These are phyloP conservation scores for Microsporum audouinii DNA, from an alignment of 2,329 filamentous ascomycete species.

Conservation along the genomic window DNA sequence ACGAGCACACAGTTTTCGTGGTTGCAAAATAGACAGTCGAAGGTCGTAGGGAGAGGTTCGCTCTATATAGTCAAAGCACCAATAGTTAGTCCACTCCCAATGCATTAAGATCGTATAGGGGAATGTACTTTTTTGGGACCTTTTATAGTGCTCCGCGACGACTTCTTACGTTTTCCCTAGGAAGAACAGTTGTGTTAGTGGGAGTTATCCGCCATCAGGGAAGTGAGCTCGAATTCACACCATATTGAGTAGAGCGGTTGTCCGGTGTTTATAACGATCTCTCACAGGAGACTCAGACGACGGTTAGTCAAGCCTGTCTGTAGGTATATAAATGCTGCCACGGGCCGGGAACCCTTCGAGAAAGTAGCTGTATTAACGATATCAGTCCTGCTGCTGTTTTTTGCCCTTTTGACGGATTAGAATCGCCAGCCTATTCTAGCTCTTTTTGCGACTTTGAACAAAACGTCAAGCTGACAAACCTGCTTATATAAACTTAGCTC, in stretches of 20 bases:
- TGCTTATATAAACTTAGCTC: not conserved
- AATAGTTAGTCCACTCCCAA: not conserved
- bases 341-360: not conserved
- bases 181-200: not conserved
- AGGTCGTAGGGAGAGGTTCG: conserved; percentile 53
- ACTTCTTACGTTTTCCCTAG: conserved; percentile 86
- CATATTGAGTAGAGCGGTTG: not conserved
- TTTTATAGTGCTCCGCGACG: conserved; percentile 56
- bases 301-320: not conserved
- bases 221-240: not conserved
- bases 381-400: not conserved
- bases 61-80: conserved; percentile 20
- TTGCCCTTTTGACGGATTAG: not conserved
- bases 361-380: not conserved
- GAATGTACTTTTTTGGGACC: conserved; percentile 50
- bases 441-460: not conserved
- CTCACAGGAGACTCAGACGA: not conserved
- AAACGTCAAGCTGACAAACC: not conserved
- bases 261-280: not conserved
- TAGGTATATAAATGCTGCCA: not conserved
- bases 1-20: conserved; percentile 87
- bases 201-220: not conserved
- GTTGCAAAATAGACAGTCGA: conserved; percentile 96
- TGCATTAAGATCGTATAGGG: not conserved
- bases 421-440: not conserved